Conservation (phyloP, 176 grass and related monocot species). For the barley (Hordeum vulgare) region DNA sequence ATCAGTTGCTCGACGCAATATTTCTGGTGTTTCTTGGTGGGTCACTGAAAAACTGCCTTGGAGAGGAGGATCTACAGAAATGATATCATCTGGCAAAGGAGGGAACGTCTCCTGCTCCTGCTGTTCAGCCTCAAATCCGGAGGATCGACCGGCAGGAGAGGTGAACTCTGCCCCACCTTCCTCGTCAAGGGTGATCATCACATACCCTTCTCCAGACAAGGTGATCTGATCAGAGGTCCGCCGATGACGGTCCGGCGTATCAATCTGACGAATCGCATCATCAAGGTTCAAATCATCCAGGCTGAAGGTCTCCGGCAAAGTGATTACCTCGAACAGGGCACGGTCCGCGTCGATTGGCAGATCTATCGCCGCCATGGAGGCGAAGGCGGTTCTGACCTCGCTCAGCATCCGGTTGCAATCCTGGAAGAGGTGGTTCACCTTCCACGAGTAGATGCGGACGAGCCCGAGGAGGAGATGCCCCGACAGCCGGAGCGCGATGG, state of each 20-base stretch:
- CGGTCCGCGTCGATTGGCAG: constrained; percentile 47
- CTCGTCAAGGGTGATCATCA: constrained; percentile 61
- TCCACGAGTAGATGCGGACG: constrained; percentile 92
- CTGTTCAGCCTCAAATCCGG: constrained; percentile 18
- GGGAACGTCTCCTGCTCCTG: constrained; percentile 46
- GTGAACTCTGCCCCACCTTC: constrained; percentile 21
- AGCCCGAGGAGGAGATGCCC: constrained; percentile 89
- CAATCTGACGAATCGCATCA: constrained; percentile 37
- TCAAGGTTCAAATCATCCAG: constrained; percentile 71
- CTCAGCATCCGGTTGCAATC: constrained; percentile 76
- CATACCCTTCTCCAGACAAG: constrained; percentile 66
- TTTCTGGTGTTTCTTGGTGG: constrained; percentile 38
- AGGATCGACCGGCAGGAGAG: constrained; percentile 25
- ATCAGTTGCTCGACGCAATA: constrained; percentile 37
- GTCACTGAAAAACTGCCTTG: constrained; percentile 8
- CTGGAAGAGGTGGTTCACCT: constrained; percentile 77
- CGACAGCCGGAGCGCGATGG: constrained; percentile 82
- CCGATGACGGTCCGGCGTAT: constrained; percentile 51
- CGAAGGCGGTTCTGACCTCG: constrained; percentile 50
- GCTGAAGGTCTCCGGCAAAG: constrained; percentile 63
- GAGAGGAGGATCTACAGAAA: constrained; percentile 18
- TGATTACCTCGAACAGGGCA: constrained; percentile 57
- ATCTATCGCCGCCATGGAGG: constrained; percentile 47
- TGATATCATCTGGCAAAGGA: constrained; percentile 39
- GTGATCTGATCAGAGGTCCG: constrained; percentile 73